These are phyloP conservation scores for Dactylellina sp. DNA, from an alignment of 2,329 filamentous ascomycete species.

Conservation along the genomic window DNA sequence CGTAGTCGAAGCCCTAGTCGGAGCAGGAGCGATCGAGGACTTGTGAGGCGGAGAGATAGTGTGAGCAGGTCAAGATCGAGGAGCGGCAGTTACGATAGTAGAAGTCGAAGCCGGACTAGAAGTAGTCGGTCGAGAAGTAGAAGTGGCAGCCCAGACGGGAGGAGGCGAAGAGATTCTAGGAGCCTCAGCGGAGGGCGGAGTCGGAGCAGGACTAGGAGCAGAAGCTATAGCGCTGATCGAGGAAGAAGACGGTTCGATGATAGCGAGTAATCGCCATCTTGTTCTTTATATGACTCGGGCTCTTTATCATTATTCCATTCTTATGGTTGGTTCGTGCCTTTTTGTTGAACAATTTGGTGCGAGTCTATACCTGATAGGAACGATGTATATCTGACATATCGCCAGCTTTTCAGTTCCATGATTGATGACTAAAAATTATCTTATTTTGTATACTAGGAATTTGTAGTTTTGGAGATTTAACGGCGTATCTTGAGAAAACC, in stretches of 20 bases:
- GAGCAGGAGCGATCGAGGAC: constrained; percentile 28
- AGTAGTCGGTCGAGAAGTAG: constrained; percentile 13
- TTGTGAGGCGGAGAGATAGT: constrained; percentile 6
- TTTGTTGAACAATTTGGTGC: constrained; percentile 22
- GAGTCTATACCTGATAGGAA: not conserved
- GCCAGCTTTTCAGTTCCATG: too few species aligned
- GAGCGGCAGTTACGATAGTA: constrained; percentile 17
- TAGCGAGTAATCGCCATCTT: constrained; percentile 33
- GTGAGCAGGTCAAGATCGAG: constrained; percentile 46
- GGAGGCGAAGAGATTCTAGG: constrained; percentile 41
- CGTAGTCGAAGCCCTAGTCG: constrained; percentile 36
- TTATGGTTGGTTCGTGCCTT: not conserved
- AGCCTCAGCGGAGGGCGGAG: constrained; percentile 32
- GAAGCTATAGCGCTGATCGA: constrained; percentile 47
- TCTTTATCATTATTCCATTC: not conserved
- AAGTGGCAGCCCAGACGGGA: constrained; percentile 17
- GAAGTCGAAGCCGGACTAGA: constrained; percentile 5
- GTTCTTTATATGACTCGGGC: not conserved
- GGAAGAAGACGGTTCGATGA: constrained; percentile 46
- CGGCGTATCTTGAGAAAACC: not conserved
- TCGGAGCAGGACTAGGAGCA: constrained; percentile 36
- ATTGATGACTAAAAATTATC: constrained; percentile 2
- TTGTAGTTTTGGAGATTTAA: not conserved
- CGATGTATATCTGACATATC: not conserved
- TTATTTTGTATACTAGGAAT: constrained; percentile 11